These are phyloP conservation scores for Pythium periplocum DNA, from an alignment of 352 stramenopile genomes.

Conservation along the genomic window DNA sequence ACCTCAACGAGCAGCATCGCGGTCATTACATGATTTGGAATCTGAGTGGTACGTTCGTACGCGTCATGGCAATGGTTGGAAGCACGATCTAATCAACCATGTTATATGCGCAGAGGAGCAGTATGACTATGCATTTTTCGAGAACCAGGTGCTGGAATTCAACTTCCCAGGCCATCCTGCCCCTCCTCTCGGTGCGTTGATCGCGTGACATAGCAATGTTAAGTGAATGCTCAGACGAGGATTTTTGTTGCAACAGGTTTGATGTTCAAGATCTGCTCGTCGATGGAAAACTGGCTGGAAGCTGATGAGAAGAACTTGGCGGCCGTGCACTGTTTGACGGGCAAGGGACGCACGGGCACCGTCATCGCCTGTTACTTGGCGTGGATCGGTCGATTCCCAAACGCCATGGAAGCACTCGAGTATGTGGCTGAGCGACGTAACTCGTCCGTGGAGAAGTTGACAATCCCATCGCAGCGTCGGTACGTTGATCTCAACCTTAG, in stretches of 20 bases:
- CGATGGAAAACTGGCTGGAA: conserved; percentile 96
- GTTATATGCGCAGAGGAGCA: conserved; percentile 77
- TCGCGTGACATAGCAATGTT: background rate
- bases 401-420: conserved; percentile 90
- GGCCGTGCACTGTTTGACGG: conserved; percentile 96
- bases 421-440: conserved; percentile 90
- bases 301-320: conserved; percentile 95
- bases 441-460: conserved; percentile 89
- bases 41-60: conserved; percentile 60
- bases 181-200: conserved; percentile 84
- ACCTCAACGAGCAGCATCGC: conserved; percentile 91
- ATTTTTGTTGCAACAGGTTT: conserved; percentile 41
- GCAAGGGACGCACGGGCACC: conserved; percentile 92
- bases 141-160: conserved; percentile 97
- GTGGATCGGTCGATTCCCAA: conserved; percentile 92
- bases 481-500: conserved; percentile 11
- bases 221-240: background rate
- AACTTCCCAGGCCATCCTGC: conserved; percentile 96
- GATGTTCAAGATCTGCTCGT: conserved; percentile 96
- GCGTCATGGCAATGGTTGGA: background rate
- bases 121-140: conserved; percentile 94
- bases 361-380: conserved; percentile 95
- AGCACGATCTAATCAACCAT: background rate
- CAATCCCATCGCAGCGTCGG: conserved; percentile 95
- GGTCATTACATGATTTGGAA: conserved; percentile 99